Evolutionary conservation across 495 filamentous ascomycete species (phyloP), one percentile per base, ranked within the genome.

Genomic region (Chaetomium cochliodes): DNA sequence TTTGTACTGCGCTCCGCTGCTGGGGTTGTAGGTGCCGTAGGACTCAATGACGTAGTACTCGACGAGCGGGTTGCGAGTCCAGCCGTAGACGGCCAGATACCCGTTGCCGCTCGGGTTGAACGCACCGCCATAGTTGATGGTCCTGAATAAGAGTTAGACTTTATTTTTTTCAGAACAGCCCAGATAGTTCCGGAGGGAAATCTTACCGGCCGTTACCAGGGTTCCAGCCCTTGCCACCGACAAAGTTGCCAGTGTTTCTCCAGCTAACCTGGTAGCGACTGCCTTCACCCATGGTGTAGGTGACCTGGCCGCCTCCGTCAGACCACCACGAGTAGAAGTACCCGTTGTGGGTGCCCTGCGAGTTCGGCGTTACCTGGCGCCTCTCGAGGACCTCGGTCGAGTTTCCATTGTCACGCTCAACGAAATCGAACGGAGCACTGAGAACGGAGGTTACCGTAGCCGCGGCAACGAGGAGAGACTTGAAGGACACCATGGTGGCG

Each of bases 311-410:
- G 61, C 79, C 79, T 11, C 80, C 80, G 55, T 87, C 81, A 50
- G 83, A 84, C 82, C 83, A 87, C 78, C 82, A 86, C 28, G 78
- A 82, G 69, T 85, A 88, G 73, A 84, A 86, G 72, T 78, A 87
- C 58, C 82, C 83, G 58, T 83, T 81, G 73, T 80, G 77, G 41
- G 71, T 79, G 58, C 85, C 82, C 33, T 37, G 22, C 22, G 53
- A 46, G 65, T 63, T 67, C 20, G 60, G 28, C 20, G 65, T 67
- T 20, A 49, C 47, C 33, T 25, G 20, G 20, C 65, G 65, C 28
- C 22, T 46, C 47, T 59, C 58, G 1, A 67, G 65, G 26, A 53
- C 12, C 42, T 60, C 58, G 28, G 65, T 66, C 65, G 65, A 62
- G 59, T 66, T 66, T 22, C 53, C 65, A 16, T 62, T 26, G 54